Base-by-base conservation (phyloP, 306 rosid species). In the Corylus heterophylla region DNA sequence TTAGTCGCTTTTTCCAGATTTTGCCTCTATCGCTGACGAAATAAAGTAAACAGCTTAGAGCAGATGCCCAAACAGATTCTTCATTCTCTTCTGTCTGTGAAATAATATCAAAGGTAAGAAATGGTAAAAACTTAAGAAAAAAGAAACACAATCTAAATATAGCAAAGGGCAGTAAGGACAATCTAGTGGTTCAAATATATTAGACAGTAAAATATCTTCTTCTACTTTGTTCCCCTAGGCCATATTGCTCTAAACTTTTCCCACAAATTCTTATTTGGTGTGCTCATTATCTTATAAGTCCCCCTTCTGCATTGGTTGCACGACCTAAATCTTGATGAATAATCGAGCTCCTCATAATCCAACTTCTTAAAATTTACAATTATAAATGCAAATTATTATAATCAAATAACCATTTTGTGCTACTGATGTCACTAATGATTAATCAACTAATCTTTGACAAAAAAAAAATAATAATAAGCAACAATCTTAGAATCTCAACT, bases 61-160 rank as follows among this genome's bases (percentile, higher is more conserved):
- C 99, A 87, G 98, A 93, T 80, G 99, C 97, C 99, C 99, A 93
- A 71, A 96, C 96, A 64, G 96, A 85, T 83, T 96, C 99, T 82
- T 93, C 99, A 82, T 76, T 87, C 88, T 96, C 99, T 86, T 93
- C 96, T 72, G 79, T 87, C 99, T 96, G 91, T 54, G 83, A 50
- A 52, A 83, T 71, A 56, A 31, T 64, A 76, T 68, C 75, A 61
- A 80, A 69, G 48, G 48, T 62, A 74, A 20, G 14, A 64, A 56
- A 76, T 31, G 68, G 75, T 54, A 71, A 66, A 68, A 73, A 74
- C 20, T 70, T 12, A 48, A 56, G 73, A 74, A 74, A 79, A 22
- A 48, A 39, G 44, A 59, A 50, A 2, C n/a, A 12, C 76, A 44
- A 18, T 44, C 25, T 64, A 66, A 59, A 67, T 48, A 76, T 13